phyloP scores from a whole-genome alignment of 1,139 yeast species.

The Pichia sp. region DNA sequence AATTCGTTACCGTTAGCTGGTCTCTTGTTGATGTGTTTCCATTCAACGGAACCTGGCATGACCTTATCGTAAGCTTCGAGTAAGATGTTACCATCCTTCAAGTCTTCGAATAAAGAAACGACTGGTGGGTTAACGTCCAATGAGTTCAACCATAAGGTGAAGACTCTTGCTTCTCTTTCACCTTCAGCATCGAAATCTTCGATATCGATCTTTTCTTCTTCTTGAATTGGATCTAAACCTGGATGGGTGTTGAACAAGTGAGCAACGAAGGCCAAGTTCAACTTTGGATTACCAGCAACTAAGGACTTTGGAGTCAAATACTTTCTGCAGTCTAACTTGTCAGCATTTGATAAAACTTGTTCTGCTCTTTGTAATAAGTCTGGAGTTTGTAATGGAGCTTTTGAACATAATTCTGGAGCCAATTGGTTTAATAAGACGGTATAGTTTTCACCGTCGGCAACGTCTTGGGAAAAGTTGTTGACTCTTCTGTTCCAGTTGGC shows the following conservation, averaged over 20 bases:
- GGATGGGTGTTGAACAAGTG: conserved; percentile 96
- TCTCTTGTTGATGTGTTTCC: conserved; percentile 77
- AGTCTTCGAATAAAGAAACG: conserved; percentile 87
- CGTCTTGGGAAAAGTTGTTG: conserved; percentile 80
- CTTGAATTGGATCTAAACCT: conserved; percentile 94
- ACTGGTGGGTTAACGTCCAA: conserved; percentile 96
- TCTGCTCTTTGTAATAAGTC: conserved; percentile 84
- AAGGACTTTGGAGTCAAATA: conserved; percentile 91
- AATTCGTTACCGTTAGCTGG: conserved; percentile 71
- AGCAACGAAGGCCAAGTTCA: conserved; percentile 96
- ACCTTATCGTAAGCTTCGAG: conserved; percentile 96
- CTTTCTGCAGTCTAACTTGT: conserved; percentile 87
- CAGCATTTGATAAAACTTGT: conserved; percentile 81
- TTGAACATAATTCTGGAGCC: conserved; percentile 80
- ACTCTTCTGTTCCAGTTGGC: conserved; percentile 93
- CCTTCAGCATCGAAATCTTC: conserved; percentile 99
- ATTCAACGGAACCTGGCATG: conserved; percentile 86
- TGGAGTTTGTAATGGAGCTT: conserved; percentile 70
- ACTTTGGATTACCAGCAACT: conserved; percentile 95
- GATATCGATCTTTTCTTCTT: conserved; percentile 82
- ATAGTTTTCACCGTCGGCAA: conserved; percentile 93
- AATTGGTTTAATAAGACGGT: conserved; percentile 86
- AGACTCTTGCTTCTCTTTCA: conserved; percentile 98
- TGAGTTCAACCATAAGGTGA: conserved; percentile 95
- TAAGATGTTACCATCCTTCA: conserved; percentile 87